phyloP scores from a whole-genome alignment of 2,329 filamentous ascomycete genomes.

The Calonectria pseudoreteaudii region DNA sequence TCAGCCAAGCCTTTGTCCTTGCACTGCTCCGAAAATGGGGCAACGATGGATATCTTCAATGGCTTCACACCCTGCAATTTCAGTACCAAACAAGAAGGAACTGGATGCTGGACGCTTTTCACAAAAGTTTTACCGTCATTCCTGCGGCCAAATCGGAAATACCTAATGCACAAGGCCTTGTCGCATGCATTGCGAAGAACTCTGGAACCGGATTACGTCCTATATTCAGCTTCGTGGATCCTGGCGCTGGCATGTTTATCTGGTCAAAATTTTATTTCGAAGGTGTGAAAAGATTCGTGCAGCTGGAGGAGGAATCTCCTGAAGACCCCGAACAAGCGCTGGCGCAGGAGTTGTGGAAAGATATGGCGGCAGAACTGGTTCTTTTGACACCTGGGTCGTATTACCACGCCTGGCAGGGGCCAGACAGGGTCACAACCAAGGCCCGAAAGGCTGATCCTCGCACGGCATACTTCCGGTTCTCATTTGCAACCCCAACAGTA shows the following conservation, averaged over 20 bases:
- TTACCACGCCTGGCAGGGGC: conserved; percentile 47
- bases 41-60: conserved; percentile 78
- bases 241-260: conserved; percentile 48
- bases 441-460: conserved; percentile 37
- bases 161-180: conserved; percentile 30
- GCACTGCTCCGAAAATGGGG: conserved; percentile 72
- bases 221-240: conserved; percentile 45
- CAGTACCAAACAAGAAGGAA: conserved; percentile 77
- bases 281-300: conserved; percentile 25
- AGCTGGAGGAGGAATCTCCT: conserved; percentile 31
- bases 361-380: conserved; percentile 33
- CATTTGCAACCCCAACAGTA: conserved; percentile 45
- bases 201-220: conserved; percentile 21
- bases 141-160: conserved; percentile 32
- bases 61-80: conserved; percentile 76
- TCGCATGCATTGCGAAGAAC: conserved; percentile 31
- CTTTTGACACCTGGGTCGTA: conserved; percentile 47
- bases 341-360: conserved; percentile 37
- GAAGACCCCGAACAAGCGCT: conserved; percentile 41
- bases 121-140: conserved; percentile 31
- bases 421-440: conserved; percentile 38
- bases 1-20: conserved; percentile 63
- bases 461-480: conserved; percentile 43
- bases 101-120: conserved; percentile 69
- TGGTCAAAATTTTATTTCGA: conserved; percentile 47